Conservation (phyloP, 495 filamentous ascomycete species). For the Bryoglossum gracile region DNA sequence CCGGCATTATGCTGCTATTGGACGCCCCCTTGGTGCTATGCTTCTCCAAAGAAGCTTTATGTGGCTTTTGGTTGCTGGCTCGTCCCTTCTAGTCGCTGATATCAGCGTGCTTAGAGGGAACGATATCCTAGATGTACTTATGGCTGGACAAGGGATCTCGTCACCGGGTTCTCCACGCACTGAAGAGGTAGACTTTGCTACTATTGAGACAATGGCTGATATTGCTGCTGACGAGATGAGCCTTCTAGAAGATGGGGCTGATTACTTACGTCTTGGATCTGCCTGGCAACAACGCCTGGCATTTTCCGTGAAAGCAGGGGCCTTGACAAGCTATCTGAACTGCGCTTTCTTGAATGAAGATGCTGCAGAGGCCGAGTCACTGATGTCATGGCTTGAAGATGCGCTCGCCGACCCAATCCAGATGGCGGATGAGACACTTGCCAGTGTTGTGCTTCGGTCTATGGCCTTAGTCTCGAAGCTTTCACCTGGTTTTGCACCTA, state of each 20-base stretch:
- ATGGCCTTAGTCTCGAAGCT: slow-evolving; percentile 73
- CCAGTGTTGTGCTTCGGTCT: slow-evolving; percentile 67
- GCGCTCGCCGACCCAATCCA: slow-evolving; percentile 68
- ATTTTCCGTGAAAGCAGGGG: slow-evolving; percentile 74
- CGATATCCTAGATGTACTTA: slow-evolving; percentile 71
- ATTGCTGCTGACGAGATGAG: slow-evolving; percentile 75
- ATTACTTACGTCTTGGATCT: slow-evolving; percentile 78
- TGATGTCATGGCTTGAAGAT: slow-evolving; percentile 81
- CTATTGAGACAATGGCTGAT: slow-evolving; percentile 63
- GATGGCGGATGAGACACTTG: slow-evolving; percentile 69
- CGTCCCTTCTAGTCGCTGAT: slow-evolving; percentile 61
- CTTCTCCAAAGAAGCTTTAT: slow-evolving; percentile 80
- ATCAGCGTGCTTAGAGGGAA: slow-evolving; percentile 49
- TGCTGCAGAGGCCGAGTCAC: slow-evolving; percentile 67
- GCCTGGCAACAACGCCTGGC: slow-evolving; percentile 83
- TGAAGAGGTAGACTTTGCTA: slow-evolving; percentile 40
- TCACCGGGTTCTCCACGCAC: slow-evolving; percentile 32
- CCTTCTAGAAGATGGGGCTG: slow-evolving; percentile 78
- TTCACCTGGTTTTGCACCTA: slow-evolving; percentile 62
- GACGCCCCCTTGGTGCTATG: slow-evolving; percentile 86
- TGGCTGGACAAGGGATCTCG: slow-evolving; percentile 37
- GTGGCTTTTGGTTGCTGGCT: slow-evolving; percentile 70
- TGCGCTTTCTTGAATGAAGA: slow-evolving; percentile 74
- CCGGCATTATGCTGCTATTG: slow-evolving; percentile 71
- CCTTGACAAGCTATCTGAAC: slow-evolving; percentile 77